Base-by-base conservation (phyloP, 1,139 yeast genomes). In the Waltiozyma sp. region DNA sequence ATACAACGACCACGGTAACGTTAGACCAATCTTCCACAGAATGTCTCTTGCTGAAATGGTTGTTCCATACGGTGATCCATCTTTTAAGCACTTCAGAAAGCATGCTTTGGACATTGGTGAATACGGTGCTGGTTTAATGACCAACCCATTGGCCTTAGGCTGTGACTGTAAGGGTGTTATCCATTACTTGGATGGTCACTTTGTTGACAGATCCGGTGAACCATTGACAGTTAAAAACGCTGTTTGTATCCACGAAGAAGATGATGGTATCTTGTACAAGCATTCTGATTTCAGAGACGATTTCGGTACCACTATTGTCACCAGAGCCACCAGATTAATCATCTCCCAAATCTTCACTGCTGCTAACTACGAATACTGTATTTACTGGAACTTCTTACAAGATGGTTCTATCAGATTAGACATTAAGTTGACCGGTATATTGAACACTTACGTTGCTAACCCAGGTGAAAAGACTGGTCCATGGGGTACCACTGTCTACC, bases 51-150 rank as follows among this genome's bases (percentile, higher is more conserved):
- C 84, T 39, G 93, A 83, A 65, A 82, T 83, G 91, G 80, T 83
- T 63, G 93, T 83, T 47, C 93, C 93, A 28, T 83, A 83, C 57
- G 93, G 93, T 45, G 70, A 72, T 48, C 93, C 93, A 44, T 81
- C 77, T 51, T 79, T 73, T 64, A 89, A 88, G 42, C 89, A 81
- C 60, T 88, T 81, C 58, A 73, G 93, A 67, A 83, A 83, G 62
- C 93, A 83, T 55, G 93, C 93, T 39, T 76, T 83, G 61, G 93
- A 83, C 65, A 77, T 83, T 54, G 93, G 93, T 59, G 93, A 83
- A 63, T 82, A 82, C 60, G 93, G 93, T 65, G 89, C 88, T 51
- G 93, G 93, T 55, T 76, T 77, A 68, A 78, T 83, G 77, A 78
- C 93, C 42, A 83, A 83, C 63, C 85, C 89, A 37, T 70, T 83